Base-by-base conservation (phyloP, 2,329 filamentous ascomycete species). In the Exserohilum turcica region DNA sequence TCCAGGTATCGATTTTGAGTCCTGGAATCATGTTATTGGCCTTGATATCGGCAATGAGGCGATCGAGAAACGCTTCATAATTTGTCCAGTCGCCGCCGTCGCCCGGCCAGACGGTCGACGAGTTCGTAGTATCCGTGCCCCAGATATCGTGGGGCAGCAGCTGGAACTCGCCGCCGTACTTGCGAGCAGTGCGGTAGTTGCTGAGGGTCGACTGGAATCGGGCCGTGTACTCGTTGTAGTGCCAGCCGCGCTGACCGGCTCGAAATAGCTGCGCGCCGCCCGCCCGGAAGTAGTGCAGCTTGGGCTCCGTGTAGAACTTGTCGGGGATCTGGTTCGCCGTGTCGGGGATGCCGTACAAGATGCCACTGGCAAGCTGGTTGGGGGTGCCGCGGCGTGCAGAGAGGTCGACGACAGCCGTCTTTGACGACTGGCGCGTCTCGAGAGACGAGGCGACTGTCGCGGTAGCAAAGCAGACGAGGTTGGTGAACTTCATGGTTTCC, bases 1-100 rank as follows among this genome's bases (percentile, higher is more conserved):
- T 84, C 81, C 81, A 84, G 31, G 82, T 76, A 45, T 84, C 82
- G 8, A 79, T 66, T 0, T 79, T 70, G 0, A 83, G 57, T 0
- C 72, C 74, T 0, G 67, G 58, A 3, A 72, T 53, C 60, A 73
- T 72, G 37, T 68, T 48, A 42, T 78, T 78, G 2, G 63, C 66
- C 19, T 70, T 73, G 9, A 78, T 66, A 44, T 73, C 77, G 1
- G 63, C 61, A 19, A 78, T 65, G 3, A 78, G 63, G 18, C 72
- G 71, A 0, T 71, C 66, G 1, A 81, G 55, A 48, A 79, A 82
- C 0, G 57, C 52, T 44, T 83, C 79, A 58, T 73, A 79, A 16
- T 70, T 60, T 1, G 70, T 66, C 79, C 80, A 84, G 59, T 82
- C 68, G 1, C 76, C 77, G 52, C 80, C 71, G 52, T 83, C 80